A percentile compares a stretch with the other conserved stretches of the same genome.
Evolutionary conservation across 805 yeast species (phyloP).

Genomic region (Candida methanosorbosa): DNA sequence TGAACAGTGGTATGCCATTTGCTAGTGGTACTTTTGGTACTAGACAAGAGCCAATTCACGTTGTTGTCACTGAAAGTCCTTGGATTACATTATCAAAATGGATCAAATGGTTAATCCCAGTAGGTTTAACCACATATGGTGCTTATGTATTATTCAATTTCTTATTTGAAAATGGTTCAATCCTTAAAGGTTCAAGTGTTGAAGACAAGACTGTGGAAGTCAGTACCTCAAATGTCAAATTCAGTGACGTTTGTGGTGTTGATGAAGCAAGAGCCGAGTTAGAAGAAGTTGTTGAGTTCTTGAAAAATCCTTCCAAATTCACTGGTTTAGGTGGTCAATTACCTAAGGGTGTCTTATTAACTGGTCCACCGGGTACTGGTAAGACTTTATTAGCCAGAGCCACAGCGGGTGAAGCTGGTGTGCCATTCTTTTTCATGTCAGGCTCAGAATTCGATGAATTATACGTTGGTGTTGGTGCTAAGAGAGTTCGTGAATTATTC

Average conservation of each 20-base stretch:
- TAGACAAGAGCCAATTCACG: constrained; percentile 81
- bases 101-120: constrained; percentile 81
- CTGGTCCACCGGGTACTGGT: constrained; percentile 99
- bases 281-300: constrained; percentile 95
- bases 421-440: constrained; percentile 96
- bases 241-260: constrained; percentile 92
- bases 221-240: constrained; percentile 75
- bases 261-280: constrained; percentile 98
- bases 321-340: constrained; percentile 96
- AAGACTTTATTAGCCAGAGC: constrained; percentile 94
- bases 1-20: constrained; percentile 4
- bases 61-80: constrained; percentile 81
- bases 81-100: constrained; percentile 73
- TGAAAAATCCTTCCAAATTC: constrained; percentile 92
- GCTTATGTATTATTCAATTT: constrained; percentile 72
- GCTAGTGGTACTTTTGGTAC: constrained; percentile 37
- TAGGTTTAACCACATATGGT: constrained; percentile 74
- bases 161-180: constrained; percentile 74
- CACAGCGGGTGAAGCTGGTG: constrained; percentile 98
- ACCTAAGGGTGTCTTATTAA: constrained; percentile 92
- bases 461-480: constrained; percentile 98
- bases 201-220: constrained; percentile 78
- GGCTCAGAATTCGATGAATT: constrained; percentile 98
- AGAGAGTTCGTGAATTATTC: constrained; percentile 90
- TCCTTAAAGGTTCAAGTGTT: constrained; percentile 64